phyloP scores from a whole-genome alignment of 2,329 filamentous ascomycete genomes.

The Aspergillus sp. region DNA sequence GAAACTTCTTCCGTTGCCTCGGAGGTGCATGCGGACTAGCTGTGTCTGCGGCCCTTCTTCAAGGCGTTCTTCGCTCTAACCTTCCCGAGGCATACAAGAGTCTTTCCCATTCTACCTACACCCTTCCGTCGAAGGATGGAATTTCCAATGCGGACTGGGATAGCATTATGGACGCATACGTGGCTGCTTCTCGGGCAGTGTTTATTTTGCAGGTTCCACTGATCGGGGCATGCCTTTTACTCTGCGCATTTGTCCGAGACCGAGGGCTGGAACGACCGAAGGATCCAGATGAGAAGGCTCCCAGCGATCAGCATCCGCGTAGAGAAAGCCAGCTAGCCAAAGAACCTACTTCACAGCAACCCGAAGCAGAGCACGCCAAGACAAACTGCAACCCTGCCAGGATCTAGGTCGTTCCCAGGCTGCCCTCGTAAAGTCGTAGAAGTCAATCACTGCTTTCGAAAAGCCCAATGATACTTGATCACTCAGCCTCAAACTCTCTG shows the following conservation, averaged over 20 bases:
- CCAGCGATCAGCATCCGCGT: not conserved
- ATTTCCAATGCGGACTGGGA: conserved; percentile 37
- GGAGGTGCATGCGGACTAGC: conserved; percentile 61
- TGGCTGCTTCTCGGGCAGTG: conserved; percentile 53
- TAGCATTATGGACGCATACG: conserved; percentile 52
- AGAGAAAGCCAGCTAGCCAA: not conserved
- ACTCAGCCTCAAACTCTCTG: too few relatives aligned
- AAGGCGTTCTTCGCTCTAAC: conserved; percentile 37
- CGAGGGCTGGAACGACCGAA: conserved; percentile 45
- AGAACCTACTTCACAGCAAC: not conserved
- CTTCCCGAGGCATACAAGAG: conserved; percentile 39
- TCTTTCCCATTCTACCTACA: conserved; percentile 43
- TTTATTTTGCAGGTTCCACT: conserved; percentile 59
- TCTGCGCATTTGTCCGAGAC: conserved; percentile 55
- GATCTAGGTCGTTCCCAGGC: too few relatives aligned
- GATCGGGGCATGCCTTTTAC: conserved; percentile 51
- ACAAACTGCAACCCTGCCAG: not conserved
- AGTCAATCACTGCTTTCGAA: too few relatives aligned
- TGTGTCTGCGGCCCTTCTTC: conserved; percentile 55
- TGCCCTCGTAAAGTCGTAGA: too few relatives aligned
- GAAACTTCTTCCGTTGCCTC: conserved; percentile 62
- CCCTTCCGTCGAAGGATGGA: conserved; percentile 27
- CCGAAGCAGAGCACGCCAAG: not conserved
- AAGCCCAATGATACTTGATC: too few relatives aligned
- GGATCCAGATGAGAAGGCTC: conserved; percentile 25